Evolutionary conservation across 306 rosid genomes (phyloP), one percentile per base, ranked within the genome.

Genomic region (Castanopsis chinensis): DNA sequence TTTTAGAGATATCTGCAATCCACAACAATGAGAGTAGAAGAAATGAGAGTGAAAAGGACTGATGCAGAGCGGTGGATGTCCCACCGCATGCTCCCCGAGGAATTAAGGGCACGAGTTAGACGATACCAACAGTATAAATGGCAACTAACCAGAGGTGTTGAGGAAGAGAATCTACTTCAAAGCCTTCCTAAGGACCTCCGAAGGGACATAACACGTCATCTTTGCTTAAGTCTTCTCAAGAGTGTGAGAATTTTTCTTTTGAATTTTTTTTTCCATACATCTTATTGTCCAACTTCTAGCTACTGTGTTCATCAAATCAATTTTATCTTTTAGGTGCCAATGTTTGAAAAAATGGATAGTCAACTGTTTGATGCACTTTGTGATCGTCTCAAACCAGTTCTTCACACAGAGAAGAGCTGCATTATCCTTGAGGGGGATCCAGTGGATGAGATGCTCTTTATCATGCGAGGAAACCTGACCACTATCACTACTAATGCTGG

Each of bases 61-160:
- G 99, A 95, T 63, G 92, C 92, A 10, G 98, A 95, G 70, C 93
- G 83, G 76, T 95, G 99, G 99, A 95, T 95, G 98, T 57, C 94
- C 45, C 97, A 91, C 76, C 90, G 99, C 3, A 88, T 93, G 97
- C 93, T 95, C 64, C 98, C 98, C 0, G 88, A 79, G 52, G 13
- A 41, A 9, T 73, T 95, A 74, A 95, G 80, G 85, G 79, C 82
- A 54, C 92, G 98, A 56, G 87, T 95, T 37, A 85, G 98, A 79
- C 76, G 90, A n/a, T 88, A 90, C 54, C 94, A 90, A 19, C 96
- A 93, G 72, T 93, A 87, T 88, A 92, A 85, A 90, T 95, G 99
- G 99, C 97, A 91, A 80, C 96, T 90, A 87, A 92, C 91, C 33
- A 86, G 98, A 55, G 98, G 99, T 28, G 96, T 91, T 6, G 93